Base-by-base conservation (phyloP, 208 protist species). In the Phytomonas francai region DNA sequence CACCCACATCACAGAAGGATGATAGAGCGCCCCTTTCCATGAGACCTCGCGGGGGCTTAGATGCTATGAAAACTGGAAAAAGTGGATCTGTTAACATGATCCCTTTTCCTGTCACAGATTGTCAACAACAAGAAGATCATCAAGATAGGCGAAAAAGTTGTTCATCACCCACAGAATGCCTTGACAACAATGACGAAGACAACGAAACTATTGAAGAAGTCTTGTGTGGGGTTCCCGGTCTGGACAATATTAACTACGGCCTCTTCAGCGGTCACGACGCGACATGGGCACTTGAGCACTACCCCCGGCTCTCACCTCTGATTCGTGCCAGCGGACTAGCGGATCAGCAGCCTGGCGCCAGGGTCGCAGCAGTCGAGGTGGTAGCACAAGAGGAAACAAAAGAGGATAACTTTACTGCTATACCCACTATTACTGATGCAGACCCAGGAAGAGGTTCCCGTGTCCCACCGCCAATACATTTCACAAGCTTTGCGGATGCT, bases 171-270 rank as follows among this genome's bases (percentile, higher is more conserved):
- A 51, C 34, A 8, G 29, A 59, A 54, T 64, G 65, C 11, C 54
- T 30, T 58, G 22, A 57, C 56, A 56, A 42, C 36, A 67, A 51
- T 57, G 58, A 79, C 19, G 59, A 78, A 3, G 73, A 83, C 8
- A 79, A 84, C 16, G 80, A 92, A 28, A 58, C 67, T 27, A 67
- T 65, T n/a, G 78, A 88, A 29, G 89, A 95, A 67, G 73, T 95
- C 30, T 67, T 95, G 19, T 92, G 87, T 64, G 83, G 84, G 8
- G 77, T 91, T 28, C 86, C 86, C 3, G 86, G 86, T 0, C 80
- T 95, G 28, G 89, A 95, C 65, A 84, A 86, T 68, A 93, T 93
- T 60, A 95, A 95, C 76, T 93, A 82, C 63, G 89, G 89, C 28
- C 83, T 83, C 58, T 88, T 93, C 69, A 83, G 81, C 63, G 89